Evolutionary conservation across 2,329 filamentous ascomycete species (phyloP), one percentile per base, ranked within the genome.

Genomic region (Xylaria polymorpha): DNA sequence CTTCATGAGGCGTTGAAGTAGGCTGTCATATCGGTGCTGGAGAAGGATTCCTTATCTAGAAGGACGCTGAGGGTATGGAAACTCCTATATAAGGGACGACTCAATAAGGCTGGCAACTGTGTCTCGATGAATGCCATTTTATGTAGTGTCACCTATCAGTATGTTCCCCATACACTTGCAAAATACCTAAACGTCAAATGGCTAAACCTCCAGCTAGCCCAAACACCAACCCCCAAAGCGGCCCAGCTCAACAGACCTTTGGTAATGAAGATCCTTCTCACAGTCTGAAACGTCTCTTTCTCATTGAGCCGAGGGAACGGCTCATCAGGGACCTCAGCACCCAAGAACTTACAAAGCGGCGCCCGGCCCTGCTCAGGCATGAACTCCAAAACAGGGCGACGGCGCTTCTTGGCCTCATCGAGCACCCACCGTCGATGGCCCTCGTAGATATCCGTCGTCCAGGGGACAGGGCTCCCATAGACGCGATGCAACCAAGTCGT

Each of bases 321-420:
- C 18, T 53, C 50, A 35, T 53, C 50, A 4, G 82, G 81, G 3
- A 80, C 72, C 7, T 77, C 72, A 43, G 79, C 80, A 0, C 75
- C 79, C 48, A 83, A 60, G 59, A 84, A 83, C 64, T 77, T 69
- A 70, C 83, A 85, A 29, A 86, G 73, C 10, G 81, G 80, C 43
- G 76, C 78, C 83, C 83, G 85, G 0, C 82, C 83, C 43, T 84
- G 79, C 59, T 79, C 74, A 0, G 80, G 76, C 66, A 79, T 75
- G 61, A 78, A 80, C 71, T 82, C 79, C 56, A 67, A 44, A 15
- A 73, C 61, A 0, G 43, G 35, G 14, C 77, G 76, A 3, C 76
- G 76, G 2, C 78, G 71, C 64, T 75, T 77, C 67, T 68, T 74
- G 2, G 79, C 79, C 35, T 80, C 77, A 1, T 67, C 64, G 15